Evolutionary conservation across 257 asterid species (phyloP).

Genomic region (Scutellaria baicalensis): DNA sequence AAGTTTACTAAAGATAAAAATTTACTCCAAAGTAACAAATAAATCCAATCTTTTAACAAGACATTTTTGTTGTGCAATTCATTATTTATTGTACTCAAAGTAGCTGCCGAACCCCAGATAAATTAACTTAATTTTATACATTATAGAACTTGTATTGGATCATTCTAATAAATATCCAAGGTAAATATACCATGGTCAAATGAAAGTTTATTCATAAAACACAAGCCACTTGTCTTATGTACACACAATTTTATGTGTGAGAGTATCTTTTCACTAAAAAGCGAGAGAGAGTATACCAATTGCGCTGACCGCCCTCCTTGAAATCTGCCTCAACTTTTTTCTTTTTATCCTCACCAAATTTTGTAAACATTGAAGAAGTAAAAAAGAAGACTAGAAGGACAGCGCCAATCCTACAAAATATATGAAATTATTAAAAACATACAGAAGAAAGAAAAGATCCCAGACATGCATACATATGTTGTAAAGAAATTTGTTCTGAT

Average conservation of each 20-base stretch:
- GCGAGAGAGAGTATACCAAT: constrained; percentile 52
- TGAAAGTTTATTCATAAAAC: not conserved
- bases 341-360: constrained; percentile 74
- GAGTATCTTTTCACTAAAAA: not conserved
- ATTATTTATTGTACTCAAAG: not conserved
- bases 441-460: not conserved
- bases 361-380: constrained; percentile 80
- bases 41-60: not conserved
- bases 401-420: constrained; percentile 61
- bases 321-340: constrained; percentile 71
- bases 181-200: not conserved
- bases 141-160: not conserved
- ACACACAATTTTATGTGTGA: not conserved
- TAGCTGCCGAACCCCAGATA: not conserved
- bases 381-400: constrained; percentile 65
- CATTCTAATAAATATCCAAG: not conserved
- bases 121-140: not conserved
- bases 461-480: not conserved
- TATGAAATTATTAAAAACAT: not conserved
- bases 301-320: constrained; percentile 96
- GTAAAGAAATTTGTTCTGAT: not conserved
- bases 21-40: not conserved
- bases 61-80: not conserved
- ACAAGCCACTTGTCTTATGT: not conserved
- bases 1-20: not conserved